Evolutionary conservation across 2,329 filamentous ascomycete species (phyloP), one percentile per base, ranked within the genome.

Genomic region (Fusarium sp.): DNA sequence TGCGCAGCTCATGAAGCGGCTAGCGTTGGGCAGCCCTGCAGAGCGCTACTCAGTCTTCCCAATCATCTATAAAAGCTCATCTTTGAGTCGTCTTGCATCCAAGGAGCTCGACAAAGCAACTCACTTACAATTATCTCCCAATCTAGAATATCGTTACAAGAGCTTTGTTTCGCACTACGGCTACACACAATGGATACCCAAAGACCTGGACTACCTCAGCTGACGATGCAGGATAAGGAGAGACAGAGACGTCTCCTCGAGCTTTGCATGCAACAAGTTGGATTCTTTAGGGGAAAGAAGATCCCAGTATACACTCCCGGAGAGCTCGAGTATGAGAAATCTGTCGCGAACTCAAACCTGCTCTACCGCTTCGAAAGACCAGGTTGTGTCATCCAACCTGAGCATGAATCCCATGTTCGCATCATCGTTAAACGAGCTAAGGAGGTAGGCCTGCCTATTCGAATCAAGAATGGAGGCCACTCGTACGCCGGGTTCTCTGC

Each of bases 401-500:
- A 67, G 12, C 58, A 67, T n/a, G 42, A 63, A 17, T 64, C 45
- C 8, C 63, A 75, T 3, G 50, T 75, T 24, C 56, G 51, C 17
- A 35, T 38, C 8, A 14, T 71, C 6, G 42, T 75, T 20, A 8
- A 55, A 0, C 51, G 45, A 35, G 73, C 69, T 7, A 73, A 54
- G 24, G 14, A 5, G n/a, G 36, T 53, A 14, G 18, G 22, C 2
- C 22, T 80, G 0, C 38, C 56, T 0, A 61, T 82, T 1, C 79
- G 77, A 12, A 77, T 82, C 22, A 82, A 80, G 61, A 71, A 75
- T 57, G 77, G 76, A 10, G 80, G 81, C 0, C 80, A 82, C 58
- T 81, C 80, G 0, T 82, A 79, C 32, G 69, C 75, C 1, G 81
- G 81, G 1, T 75, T 70, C 48, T 83, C 81, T 2, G 78, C 79